Percentiles rank a stretch among this genome's conserved stretches.
These are phyloP conservation scores for Isoetes taiwanensis DNA, from an alignment of 75 land plant genomes.

Conservation along the genomic window DNA sequence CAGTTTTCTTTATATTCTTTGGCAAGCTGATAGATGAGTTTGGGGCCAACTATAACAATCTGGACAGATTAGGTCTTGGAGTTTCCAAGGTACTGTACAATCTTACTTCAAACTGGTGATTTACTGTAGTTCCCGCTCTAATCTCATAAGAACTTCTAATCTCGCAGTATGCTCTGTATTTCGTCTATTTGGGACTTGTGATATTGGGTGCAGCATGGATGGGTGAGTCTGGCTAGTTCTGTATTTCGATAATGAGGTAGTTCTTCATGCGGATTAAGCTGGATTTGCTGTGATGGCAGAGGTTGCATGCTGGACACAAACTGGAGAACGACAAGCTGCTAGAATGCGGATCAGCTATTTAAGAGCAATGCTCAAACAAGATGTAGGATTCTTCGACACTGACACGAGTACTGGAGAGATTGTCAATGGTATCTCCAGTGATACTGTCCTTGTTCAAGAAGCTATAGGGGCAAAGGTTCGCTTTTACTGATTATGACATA, in stretches of 20 bases:
- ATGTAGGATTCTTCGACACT: slow-evolving; percentile 45
- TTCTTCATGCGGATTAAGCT: no score
- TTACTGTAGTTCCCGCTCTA: no score
- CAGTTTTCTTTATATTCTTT: slow-evolving; percentile 93
- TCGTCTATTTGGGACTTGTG: slow-evolving; percentile 23
- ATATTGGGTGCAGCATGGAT: slow-evolving; percentile 24
- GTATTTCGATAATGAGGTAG: no score
- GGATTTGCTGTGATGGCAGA: no score
- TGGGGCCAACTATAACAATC: slow-evolving; percentile 63
- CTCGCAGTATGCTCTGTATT: slow-evolving; percentile 33
- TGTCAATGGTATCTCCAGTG: slow-evolving; percentile 28
- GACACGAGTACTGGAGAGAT: slow-evolving; percentile 24
- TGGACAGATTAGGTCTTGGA: slow-evolving; percentile 50
- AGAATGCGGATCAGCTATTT: slow-evolving; percentile 39
- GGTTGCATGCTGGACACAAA: slow-evolving; percentile 51
- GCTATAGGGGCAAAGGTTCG: slow-evolving; percentile 55
- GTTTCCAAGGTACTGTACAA: slow-evolving; percentile 74
- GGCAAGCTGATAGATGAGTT: slow-evolving; percentile 81
- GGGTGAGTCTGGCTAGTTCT: slow-evolving; percentile 21
- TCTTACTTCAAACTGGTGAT: no score
- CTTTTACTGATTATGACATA: no score
- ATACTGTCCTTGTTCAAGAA: slow-evolving; percentile 41
- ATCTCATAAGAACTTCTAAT: no score
- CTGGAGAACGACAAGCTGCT: slow-evolving; percentile 57
- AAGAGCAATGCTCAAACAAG: slow-evolving; percentile 49